Evolutionary conservation across 129 eudicot species (phyloP), one percentile per base, ranked within the genome.

Genomic region (Flaveria brownii): DNA sequence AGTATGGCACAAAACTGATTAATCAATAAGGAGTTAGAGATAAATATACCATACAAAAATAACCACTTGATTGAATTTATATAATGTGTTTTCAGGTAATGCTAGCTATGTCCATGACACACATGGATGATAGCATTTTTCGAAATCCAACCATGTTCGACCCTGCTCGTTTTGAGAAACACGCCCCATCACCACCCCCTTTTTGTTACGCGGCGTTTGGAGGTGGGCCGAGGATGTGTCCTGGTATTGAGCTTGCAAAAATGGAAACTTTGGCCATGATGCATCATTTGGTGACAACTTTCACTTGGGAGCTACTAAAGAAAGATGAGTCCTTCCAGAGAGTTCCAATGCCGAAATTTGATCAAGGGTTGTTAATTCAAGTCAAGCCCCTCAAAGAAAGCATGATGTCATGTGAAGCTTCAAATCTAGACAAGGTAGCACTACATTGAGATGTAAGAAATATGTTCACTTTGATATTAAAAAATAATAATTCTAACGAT

Each of bases 181-280:
- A 76, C 45, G 66, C 88, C 5, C 36, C 36, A 42, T 66, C 87
- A 16, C 93, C 93, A 10, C 93, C 93, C 18, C 87, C 97, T 45
- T 91, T 82, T 72, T 75, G 85, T 71, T 88, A 26, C 41, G 64
- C 88, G 33, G 82, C 97, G 6, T 91, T 91, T 78, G 93, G 97
- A 82, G 93, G 79, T 6, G 89, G 93, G 30, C 76, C 86, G 41
- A 84, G 93, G 42, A 88, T 91, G 61, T 91, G 96, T 74, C 91
- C 93, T 9, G 96, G 93, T 45, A 78, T 82, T 17, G 93, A 91
- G 84, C 86, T 91, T 82, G 96, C 93, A 13, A 86, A 73, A 79
- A 88, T 91, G 75, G 93, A 88, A 81, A 86, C 86, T 9, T 82
- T 91, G 23, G 83, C 76, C 25, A 70, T 87, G 46, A 72, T 91